Conservation (phyloP, 495 filamentous ascomycete species). For the Neurospora sp. region DNA sequence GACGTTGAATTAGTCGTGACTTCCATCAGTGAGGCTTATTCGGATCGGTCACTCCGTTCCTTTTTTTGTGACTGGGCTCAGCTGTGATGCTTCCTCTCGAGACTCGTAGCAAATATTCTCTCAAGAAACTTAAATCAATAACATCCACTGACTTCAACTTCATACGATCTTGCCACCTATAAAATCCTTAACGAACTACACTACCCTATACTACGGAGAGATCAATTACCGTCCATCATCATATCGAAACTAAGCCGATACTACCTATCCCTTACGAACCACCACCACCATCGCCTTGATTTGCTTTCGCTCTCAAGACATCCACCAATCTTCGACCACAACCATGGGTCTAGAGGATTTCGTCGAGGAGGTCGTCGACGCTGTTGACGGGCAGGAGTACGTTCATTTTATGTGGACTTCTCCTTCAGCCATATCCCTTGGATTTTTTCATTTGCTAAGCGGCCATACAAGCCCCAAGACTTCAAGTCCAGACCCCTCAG, state of each 20-base stretch:
- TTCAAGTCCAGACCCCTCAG: background rate
- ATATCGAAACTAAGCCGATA: background rate
- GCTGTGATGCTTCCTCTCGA: background rate
- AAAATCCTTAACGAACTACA: background rate
- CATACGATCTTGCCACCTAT: background rate
- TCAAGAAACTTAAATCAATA: background rate
- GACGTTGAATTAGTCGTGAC: background rate
- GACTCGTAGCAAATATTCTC: background rate
- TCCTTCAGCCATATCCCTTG: background rate
- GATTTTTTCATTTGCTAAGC: background rate
- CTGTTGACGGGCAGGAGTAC: constrained; percentile 16
- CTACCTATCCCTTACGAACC: background rate
- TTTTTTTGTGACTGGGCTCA: background rate
- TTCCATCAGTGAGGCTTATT: background rate
- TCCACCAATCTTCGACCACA: background rate
- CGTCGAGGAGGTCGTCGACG: constrained; percentile 18
- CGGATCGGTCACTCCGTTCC: background rate
- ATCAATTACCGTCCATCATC: background rate
- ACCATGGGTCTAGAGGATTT: constrained; percentile 7
- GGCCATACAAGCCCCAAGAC: background rate
- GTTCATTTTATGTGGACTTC: background rate
- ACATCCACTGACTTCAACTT: background rate
- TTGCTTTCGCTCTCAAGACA: background rate
- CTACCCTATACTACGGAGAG: background rate
- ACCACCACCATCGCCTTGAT: background rate